Conservation (phyloP, 495 filamentous ascomycete genomes). For the Aspergillus carlsbadensis region DNA sequence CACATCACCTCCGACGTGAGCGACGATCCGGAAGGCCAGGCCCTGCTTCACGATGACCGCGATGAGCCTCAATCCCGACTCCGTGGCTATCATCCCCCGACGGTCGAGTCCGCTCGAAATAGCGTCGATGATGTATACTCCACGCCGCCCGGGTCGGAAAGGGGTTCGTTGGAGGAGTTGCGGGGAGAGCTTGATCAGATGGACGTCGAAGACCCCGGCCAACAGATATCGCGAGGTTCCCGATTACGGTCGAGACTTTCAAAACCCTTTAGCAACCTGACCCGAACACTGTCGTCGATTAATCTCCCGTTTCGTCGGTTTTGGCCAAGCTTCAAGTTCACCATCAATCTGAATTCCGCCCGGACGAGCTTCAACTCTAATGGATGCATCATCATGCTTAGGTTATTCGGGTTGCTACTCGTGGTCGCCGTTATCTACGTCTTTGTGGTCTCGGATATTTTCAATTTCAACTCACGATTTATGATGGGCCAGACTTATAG, state of each 20-base stretch:
- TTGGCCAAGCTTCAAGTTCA: constrained; percentile 42
- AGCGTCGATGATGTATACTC: constrained; percentile 58
- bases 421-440: constrained; percentile 76
- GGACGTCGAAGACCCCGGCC: constrained; percentile 75
- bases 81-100: constrained; percentile 69
- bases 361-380: constrained; percentile 31
- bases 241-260: constrained; percentile 49
- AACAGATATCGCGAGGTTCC: constrained; percentile 38
- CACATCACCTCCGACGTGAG: constrained; percentile 56
- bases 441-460: constrained; percentile 78
- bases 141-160: constrained; percentile 37
- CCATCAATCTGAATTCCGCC: constrained; percentile 31
- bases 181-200: constrained; percentile 84
- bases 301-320: constrained; percentile 53
- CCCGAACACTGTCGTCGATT: constrained; percentile 54
- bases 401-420: constrained; percentile 71
- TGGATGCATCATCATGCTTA: constrained; percentile 61
- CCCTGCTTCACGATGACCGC: constrained; percentile 45
- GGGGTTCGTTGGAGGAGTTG: constrained; percentile 58
- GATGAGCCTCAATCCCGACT: constrained; percentile 26
- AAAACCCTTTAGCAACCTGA: constrained; percentile 54
- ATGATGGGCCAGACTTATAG: constrained; percentile 46
- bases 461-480: constrained; percentile 51
- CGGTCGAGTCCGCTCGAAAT: constrained; percentile 67
- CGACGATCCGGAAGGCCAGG: constrained; percentile 63